Percentiles rank a stretch among this genome's conserved stretches.
Conservation (phyloP, 768 basidiomycete species). For the Termitomyces sp. region DNA sequence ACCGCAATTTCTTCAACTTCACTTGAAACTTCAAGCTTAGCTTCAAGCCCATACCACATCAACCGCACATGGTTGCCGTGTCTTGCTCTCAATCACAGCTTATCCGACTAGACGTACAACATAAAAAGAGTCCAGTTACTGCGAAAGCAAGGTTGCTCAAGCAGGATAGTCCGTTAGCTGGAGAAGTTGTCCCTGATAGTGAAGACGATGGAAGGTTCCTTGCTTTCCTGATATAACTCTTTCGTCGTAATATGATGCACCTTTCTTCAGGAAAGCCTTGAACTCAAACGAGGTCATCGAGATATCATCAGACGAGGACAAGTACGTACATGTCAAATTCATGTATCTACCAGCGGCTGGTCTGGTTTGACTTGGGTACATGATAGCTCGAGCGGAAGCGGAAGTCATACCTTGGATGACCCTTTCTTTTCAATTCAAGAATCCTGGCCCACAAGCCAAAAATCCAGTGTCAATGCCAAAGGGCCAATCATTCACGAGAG, state of each 20-base stretch:
- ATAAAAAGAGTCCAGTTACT: neutral
- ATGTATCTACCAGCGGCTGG: constrained; percentile 12
- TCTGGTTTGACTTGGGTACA: neutral
- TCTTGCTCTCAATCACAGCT: neutral
- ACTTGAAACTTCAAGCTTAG: too few species aligned
- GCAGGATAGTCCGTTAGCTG: constrained; percentile 5
- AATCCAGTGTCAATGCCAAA: neutral
- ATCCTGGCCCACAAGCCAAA: neutral
- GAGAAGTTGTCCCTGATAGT: constrained; percentile 46
- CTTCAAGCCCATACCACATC: too few species aligned
- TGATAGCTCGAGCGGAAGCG: neutral
- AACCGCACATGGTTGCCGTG: neutral
- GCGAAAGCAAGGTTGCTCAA: constrained; percentile 1
- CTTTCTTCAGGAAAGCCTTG: constrained; percentile 2
- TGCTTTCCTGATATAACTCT: neutral
- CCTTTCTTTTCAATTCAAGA: neutral
- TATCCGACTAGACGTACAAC: neutral
- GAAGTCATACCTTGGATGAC: neutral
- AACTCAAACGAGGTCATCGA: constrained; percentile 43
- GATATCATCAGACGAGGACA: constrained; percentile 50
- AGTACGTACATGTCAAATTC: constrained; percentile 32
- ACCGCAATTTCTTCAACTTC: neutral
- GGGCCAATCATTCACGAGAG: neutral
- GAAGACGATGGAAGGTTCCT: constrained; percentile 40
- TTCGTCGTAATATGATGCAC: neutral